Evolutionary conservation across 2,329 filamentous ascomycete genomes (phyloP).

Genomic region (Trichophaea hybrida): DNA sequence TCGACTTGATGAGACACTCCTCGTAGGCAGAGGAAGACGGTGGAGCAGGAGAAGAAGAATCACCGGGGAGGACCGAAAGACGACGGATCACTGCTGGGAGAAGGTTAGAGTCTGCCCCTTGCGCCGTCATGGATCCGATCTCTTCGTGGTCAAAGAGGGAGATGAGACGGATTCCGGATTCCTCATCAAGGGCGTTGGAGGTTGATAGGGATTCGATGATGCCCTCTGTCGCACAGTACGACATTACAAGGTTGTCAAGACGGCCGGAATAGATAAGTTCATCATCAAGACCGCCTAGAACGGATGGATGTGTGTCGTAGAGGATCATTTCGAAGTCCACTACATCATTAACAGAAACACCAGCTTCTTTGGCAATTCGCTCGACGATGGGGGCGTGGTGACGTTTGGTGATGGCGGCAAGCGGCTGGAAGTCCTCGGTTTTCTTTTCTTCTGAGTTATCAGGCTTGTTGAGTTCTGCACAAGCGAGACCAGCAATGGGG

Average conservation of each 20-base stretch:
- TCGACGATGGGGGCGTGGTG: slow-evolving; percentile 82
- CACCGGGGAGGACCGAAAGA: slow-evolving; percentile 61
- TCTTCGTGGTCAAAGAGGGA: slow-evolving; percentile 97
- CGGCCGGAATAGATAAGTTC: slow-evolving; percentile 95
- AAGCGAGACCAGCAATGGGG: slow-evolving; percentile 76
- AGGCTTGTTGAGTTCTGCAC: slow-evolving; percentile 65
- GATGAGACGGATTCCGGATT: slow-evolving; percentile 74
- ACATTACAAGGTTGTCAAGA: slow-evolving; percentile 79
- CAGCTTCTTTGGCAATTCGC: slow-evolving; percentile 66
- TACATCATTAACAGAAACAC: slow-evolving; percentile 54
- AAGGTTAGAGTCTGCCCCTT: slow-evolving; percentile 85
- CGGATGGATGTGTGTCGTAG: slow-evolving; percentile 86
- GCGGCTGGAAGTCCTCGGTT: slow-evolving; percentile 47
- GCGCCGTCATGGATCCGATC: slow-evolving; percentile 80
- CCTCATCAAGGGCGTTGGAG: slow-evolving; percentile 52
- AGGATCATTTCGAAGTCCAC: slow-evolving; percentile 94
- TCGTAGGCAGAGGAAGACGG: slow-evolving; percentile 58
- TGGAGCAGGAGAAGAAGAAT: slow-evolving; percentile 33
- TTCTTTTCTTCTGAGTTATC: slow-evolving; percentile 32
- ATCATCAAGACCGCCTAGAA: slow-evolving; percentile 75
- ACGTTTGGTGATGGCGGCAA: slow-evolving; percentile 62
- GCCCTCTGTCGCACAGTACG: slow-evolving; percentile 77
- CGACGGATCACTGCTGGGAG: slow-evolving; percentile 76
- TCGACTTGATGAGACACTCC: slow-evolving; percentile 78
- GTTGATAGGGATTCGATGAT: slow-evolving; percentile 64